Percentiles rank a stretch among this genome's conserved stretches.
These are phyloP conservation scores for Pestalotiopsis sp. DNA, from an alignment of 2,329 filamentous ascomycete genomes.

Conservation along the genomic window DNA sequence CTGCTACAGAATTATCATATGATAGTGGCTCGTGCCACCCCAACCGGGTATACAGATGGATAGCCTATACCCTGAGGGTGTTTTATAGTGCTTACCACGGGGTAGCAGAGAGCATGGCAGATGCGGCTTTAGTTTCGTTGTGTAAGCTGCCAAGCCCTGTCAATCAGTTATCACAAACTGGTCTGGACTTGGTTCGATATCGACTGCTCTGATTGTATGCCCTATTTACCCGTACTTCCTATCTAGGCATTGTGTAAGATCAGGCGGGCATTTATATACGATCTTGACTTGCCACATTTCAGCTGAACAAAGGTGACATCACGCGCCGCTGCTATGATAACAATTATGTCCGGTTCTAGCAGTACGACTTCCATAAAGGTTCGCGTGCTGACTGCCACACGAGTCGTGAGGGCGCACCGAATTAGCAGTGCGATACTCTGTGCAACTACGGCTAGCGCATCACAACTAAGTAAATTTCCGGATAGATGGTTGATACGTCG, in stretches of 20 bases:
- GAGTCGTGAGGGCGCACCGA: background rate
- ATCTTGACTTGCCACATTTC: slow-evolving; percentile 25
- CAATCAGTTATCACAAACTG: background rate
- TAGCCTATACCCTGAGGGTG: background rate
- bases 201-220: background rate
- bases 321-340: background rate
- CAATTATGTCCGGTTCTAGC: background rate
- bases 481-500: too few relatives aligned
- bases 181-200: background rate
- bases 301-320: slow-evolving; percentile 30
- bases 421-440: background rate
- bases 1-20: background rate
- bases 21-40: background rate
- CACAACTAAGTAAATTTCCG: too few relatives aligned
- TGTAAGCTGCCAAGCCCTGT: background rate
- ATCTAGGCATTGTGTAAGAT: background rate
- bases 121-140: background rate
- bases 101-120: background rate
- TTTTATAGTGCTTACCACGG: background rate
- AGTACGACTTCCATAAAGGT: background rate
- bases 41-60: background rate
- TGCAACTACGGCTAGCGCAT: background rate
- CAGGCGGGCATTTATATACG: background rate
- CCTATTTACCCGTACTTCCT: background rate
- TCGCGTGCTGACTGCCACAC: background rate